Evolutionary conservation across 73 alveolate species (phyloP).

Genomic region (Paramecium biaurelia): DNA sequence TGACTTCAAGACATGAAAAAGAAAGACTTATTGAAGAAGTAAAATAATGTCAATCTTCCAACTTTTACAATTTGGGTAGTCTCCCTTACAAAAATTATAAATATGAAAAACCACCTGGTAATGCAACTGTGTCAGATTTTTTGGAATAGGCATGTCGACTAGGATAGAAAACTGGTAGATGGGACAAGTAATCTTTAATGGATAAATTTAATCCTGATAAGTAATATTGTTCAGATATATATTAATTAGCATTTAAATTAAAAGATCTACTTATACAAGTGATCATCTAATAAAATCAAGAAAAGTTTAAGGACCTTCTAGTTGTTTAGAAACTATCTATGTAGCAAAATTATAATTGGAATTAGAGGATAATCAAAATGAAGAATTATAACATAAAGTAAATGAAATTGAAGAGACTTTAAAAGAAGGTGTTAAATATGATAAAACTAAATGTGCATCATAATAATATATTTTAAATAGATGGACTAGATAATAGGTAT

Average conservation of each 20-base stretch:
- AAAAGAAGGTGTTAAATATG: not conserved
- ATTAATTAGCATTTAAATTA: not conserved
- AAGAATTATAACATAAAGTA: not conserved
- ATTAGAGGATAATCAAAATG: not conserved
- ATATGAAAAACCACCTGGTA: constrained; percentile 33
- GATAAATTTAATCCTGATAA: not conserved
- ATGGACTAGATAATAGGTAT: constrained; percentile 21
- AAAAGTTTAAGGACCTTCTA: constrained; percentile 32
- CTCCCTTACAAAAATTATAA: constrained; percentile 37
- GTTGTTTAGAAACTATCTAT: constrained; percentile 53
- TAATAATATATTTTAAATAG: not conserved
- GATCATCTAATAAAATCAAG: not conserved
- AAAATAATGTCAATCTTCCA: not conserved
- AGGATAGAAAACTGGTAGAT: not conserved
- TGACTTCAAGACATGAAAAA: not conserved
- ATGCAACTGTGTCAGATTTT: not conserved
- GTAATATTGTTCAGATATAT: not conserved
- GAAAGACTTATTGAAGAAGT: not conserved
- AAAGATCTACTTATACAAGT: not conserved
- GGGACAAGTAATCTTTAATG: not conserved
- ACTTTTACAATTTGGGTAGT: not conserved
- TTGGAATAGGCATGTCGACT: not conserved
- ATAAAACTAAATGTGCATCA: constrained; percentile 3
- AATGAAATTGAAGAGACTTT: not conserved
- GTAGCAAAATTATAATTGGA: constrained; percentile 3